Conservation (phyloP, 345 rosid genomes). For the Arabidopsis thaliana region TAIR10.1 NC_003074.8:20286501-20287000, state of each 20-base stretch:
- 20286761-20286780: constrained; percentile 64
- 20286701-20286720: constrained; percentile 72
- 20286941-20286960: neutral
- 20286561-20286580: constrained; percentile 1
- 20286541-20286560: neutral
- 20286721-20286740: constrained; percentile 82
- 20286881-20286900: constrained; percentile 72
- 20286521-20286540: constrained; percentile 54
- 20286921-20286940: neutral
- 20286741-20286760: constrained; percentile 87
- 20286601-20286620: neutral
- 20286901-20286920: constrained; percentile 67
- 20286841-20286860: constrained; percentile 64
- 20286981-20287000: constrained; percentile 57
- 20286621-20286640: neutral
- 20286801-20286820: constrained; percentile 19
- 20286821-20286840: neutral
- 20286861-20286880: constrained; percentile 82
- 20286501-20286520: constrained; percentile 65
- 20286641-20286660: neutral
- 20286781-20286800: constrained; percentile 5
- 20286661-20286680: neutral
- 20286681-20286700: constrained; percentile 59
- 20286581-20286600: constrained; percentile 19
- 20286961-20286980: neutral